phyloP scores from a whole-genome alignment of 352 stramenopile genomes.

The Globisporangium ultimum region DNA sequence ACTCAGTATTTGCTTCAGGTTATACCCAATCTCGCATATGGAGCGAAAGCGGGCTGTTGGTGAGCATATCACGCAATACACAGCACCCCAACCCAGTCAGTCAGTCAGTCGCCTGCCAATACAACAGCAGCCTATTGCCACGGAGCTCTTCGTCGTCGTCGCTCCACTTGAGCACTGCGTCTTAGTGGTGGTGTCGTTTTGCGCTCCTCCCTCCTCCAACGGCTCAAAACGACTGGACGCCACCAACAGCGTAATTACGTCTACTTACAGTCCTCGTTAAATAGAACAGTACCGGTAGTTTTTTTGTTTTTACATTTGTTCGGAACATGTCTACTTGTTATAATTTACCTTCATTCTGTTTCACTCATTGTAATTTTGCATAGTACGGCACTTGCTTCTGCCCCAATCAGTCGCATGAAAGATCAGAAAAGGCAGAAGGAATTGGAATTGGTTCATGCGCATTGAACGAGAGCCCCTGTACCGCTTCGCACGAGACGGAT shows the following conservation, averaged over 20 bases:
- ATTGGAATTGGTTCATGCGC: slow-evolving; percentile 1
- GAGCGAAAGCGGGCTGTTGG: slow-evolving; percentile 60
- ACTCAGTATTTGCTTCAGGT: slow-evolving; percentile 67
- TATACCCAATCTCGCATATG: slow-evolving; percentile 71
- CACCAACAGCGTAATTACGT: slow-evolving; percentile 17
- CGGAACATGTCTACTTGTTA: background rate
- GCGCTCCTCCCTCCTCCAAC: too few relatives aligned
- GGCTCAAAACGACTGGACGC: slow-evolving; percentile 27
- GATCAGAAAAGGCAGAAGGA: slow-evolving; percentile 2
- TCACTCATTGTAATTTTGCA: background rate
- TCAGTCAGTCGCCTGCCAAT: too few relatives aligned
- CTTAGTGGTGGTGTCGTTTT: too few relatives aligned
- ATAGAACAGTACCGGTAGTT: too few relatives aligned
- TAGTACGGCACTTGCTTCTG: background rate
- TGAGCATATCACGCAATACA: slow-evolving; percentile 28
- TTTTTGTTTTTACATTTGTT: background rate
- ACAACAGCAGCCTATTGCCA: too few relatives aligned
- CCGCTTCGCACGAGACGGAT: background rate
- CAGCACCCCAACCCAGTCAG: background rate
- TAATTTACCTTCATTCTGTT: background rate
- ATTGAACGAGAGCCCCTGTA: background rate
- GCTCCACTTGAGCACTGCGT: slow-evolving; percentile 15
- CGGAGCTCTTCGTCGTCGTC: background rate
- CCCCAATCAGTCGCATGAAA: background rate
- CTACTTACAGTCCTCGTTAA: slow-evolving; percentile 5